phyloP scores from a whole-genome alignment of 2,329 filamentous ascomycete species.

The Karstenula rhodostoma region DNA sequence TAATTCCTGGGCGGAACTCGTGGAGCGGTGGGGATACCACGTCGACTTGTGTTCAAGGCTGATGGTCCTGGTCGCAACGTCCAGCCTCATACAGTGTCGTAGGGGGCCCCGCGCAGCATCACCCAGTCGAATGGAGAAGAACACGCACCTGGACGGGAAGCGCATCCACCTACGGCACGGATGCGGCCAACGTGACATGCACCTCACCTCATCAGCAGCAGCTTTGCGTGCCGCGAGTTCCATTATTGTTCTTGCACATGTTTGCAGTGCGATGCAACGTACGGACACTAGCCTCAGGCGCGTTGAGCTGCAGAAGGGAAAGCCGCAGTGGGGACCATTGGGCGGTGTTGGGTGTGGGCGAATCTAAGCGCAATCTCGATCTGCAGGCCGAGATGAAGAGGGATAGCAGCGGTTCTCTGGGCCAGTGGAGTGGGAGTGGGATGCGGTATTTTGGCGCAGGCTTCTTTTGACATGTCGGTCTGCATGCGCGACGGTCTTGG shows the following conservation, averaged over 20 bases:
- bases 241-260: slow-evolving; percentile 16
- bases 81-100: slow-evolving; percentile 5
- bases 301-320: slow-evolving; percentile 30
- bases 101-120: slow-evolving; percentile 15
- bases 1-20: slow-evolving; percentile 14
- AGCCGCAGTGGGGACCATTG: slow-evolving; percentile 32
- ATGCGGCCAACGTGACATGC: background rate
- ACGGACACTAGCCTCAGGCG: slow-evolving; percentile 33
- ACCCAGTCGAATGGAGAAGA: slow-evolving; percentile 9
- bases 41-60: background rate
- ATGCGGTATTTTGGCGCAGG: slow-evolving; percentile 40
- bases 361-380: slow-evolving; percentile 31
- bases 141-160: background rate
- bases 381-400: slow-evolving; percentile 39
- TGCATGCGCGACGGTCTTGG: slow-evolving; percentile 38
- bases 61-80: background rate
- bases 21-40: slow-evolving; percentile 24
- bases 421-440: slow-evolving; percentile 25
- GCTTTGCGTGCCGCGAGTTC: slow-evolving; percentile 12
- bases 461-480: slow-evolving; percentile 19
- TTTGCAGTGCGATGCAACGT: slow-evolving; percentile 29
- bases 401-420: slow-evolving; percentile 37
- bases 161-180: background rate
- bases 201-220: slow-evolving; percentile 2
- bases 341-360: slow-evolving; percentile 18